Percentiles rank a stretch among this genome's conserved stretches.
These are phyloP conservation scores for Prunus padus DNA, from an alignment of 306 rosid species.

Conservation along the genomic window DNA sequence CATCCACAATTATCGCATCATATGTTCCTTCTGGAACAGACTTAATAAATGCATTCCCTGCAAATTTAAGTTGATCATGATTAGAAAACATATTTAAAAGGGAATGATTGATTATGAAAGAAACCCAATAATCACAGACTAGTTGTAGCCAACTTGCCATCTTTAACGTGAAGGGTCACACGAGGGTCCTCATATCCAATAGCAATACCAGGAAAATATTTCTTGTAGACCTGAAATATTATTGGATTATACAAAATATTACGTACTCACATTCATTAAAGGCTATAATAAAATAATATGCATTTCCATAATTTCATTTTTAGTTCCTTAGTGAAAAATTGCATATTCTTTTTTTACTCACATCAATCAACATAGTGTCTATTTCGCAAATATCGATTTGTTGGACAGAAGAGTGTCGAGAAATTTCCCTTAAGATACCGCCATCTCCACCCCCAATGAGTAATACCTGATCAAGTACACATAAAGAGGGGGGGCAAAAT, in stretches of 20 bases:
- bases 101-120: too few species aligned
- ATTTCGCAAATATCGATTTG: slow-evolving; percentile 72
- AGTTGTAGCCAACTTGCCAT: slow-evolving; percentile 31
- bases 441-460: slow-evolving; percentile 92
- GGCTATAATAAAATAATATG: too few species aligned
- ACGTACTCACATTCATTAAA: too few species aligned
- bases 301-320: too few species aligned
- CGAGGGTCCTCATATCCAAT: slow-evolving; percentile 65
- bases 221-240: slow-evolving; percentile 51
- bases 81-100: not conserved
- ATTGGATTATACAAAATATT: too few species aligned
- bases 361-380: slow-evolving; percentile 68
- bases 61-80: not conserved
- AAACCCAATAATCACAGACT: too few species aligned
- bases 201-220: slow-evolving; percentile 60
- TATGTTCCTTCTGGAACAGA: slow-evolving; percentile 47
- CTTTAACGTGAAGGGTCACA: slow-evolving; percentile 54
- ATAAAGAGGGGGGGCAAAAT: not conserved
- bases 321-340: too few species aligned
- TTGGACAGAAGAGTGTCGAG: slow-evolving; percentile 62
- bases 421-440: slow-evolving; percentile 69
- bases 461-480: slow-evolving; percentile 37
- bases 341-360: slow-evolving; percentile 22
- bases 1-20: slow-evolving; percentile 67
- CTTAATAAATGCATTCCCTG: slow-evolving; percentile 50